Conservation (phyloP, 768 basidiomycete genomes). For the Lactarius sp. region DNA sequence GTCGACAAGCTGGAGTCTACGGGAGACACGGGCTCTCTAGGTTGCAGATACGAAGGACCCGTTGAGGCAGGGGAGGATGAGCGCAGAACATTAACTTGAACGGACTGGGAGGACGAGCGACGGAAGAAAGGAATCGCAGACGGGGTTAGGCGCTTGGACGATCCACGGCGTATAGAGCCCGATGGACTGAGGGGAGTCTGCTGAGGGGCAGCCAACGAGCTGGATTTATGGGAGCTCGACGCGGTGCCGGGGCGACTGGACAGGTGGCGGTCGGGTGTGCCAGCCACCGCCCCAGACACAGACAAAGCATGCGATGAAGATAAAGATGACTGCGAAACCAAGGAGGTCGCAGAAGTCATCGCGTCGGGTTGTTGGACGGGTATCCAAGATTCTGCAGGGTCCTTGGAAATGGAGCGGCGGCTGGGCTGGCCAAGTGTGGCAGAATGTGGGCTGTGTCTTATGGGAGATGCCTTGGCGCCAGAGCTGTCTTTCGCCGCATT, state of each 20-base stretch:
- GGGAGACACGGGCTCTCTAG: slow-evolving; percentile 43
- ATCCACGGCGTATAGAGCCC: slow-evolving; percentile 60
- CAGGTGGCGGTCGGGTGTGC: slow-evolving; percentile 59
- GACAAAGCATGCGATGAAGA: slow-evolving; percentile 51
- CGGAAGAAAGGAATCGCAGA: slow-evolving; percentile 94
- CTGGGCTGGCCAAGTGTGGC: slow-evolving; percentile 62
- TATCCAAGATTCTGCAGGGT: slow-evolving; percentile 55
- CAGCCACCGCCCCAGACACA: slow-evolving; percentile 42
- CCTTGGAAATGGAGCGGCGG: slow-evolving; percentile 66
- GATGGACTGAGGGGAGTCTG: slow-evolving; percentile 67
- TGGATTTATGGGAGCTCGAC: slow-evolving; percentile 68
- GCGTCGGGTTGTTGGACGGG: slow-evolving; percentile 60
- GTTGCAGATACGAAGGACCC: slow-evolving; percentile 38
- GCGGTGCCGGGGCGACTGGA: slow-evolving; percentile 69
- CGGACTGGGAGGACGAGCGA: slow-evolving; percentile 84
- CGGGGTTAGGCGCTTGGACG: slow-evolving; percentile 80
- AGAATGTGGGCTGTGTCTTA: slow-evolving; percentile 62
- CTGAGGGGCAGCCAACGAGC: slow-evolving; percentile 48
- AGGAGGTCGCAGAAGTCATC: slow-evolving; percentile 73
- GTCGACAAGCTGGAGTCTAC: slow-evolving; percentile 51
- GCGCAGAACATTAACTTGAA: slow-evolving; percentile 46
- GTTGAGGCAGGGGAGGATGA: slow-evolving; percentile 44
- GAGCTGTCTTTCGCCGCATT: slow-evolving; percentile 44
- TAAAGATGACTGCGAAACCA: slow-evolving; percentile 68
- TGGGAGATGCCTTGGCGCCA: slow-evolving; percentile 44